These are phyloP conservation scores for Aphanoascus verrucosus DNA, from an alignment of 2,329 filamentous ascomycete species.

Conservation along the genomic window DNA sequence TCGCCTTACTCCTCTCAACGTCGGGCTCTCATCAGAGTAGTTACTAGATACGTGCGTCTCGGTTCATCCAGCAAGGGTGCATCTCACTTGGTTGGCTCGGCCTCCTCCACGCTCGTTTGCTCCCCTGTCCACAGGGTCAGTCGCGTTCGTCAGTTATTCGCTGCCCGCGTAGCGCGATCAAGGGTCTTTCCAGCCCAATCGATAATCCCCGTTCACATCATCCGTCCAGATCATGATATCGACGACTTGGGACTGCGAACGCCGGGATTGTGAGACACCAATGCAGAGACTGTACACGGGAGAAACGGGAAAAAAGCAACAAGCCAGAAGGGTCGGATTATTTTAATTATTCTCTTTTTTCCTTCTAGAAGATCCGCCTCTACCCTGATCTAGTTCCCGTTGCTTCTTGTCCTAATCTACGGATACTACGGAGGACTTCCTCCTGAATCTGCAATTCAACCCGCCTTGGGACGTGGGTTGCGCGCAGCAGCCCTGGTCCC, in stretches of 20 bases:
- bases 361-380: constrained; percentile 5
- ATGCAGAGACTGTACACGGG: not conserved
- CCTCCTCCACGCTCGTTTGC: constrained; percentile 10
- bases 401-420: not conserved
- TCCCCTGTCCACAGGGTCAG: not conserved
- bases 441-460: not conserved
- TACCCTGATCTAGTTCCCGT: not conserved
- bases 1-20: not conserved
- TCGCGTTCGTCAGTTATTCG: constrained; percentile 9
- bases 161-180: constrained; percentile 7
- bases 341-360: constrained; percentile 1
- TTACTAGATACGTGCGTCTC: not conserved
- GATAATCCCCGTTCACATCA: constrained; percentile 8
- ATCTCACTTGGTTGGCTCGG: constrained; percentile 9
- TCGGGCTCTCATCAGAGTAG: no score
- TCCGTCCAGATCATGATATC: constrained; percentile 12
- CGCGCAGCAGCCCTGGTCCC: not conserved
- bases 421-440: no score
- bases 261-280: constrained; percentile 11
- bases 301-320: constrained; percentile 6
- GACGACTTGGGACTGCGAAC: not conserved
- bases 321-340: constrained; percentile 1
- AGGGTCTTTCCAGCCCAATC: constrained; percentile 2
- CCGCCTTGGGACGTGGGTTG: not conserved
- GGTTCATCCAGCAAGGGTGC: constrained; percentile 3